Conservation (phyloP, 306 rosid species). For the Fragaria vesca region DNA sequence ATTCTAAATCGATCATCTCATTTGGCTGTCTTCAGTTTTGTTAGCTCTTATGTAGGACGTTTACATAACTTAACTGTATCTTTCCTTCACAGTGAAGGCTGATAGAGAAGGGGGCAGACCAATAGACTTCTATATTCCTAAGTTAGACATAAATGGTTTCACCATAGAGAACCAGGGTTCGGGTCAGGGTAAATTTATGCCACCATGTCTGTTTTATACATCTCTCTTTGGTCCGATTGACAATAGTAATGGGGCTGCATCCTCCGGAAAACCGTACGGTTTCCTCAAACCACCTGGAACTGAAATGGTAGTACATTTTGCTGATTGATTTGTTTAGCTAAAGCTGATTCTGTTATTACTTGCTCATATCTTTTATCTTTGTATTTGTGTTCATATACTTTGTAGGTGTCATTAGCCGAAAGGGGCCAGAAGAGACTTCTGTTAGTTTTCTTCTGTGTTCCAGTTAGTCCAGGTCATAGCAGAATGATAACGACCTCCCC, state of each 20-base stretch:
- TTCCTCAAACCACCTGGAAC: conserved; percentile 34
- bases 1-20: neutral
- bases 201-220: conserved; percentile 69
- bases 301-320: conserved; percentile 37
- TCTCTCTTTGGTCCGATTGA: conserved; percentile 34
- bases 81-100: conserved; percentile 47
- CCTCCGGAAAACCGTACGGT: conserved; percentile 2
- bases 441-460: conserved; percentile 67
- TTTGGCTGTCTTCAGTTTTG: conserved; percentile 3
- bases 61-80: conserved; percentile 14
- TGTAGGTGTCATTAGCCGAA: conserved; percentile 39
- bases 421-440: conserved; percentile 23
- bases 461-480: conserved; percentile 90
- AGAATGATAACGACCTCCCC: conserved; percentile 82
- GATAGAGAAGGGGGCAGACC: conserved; percentile 98
- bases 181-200: conserved; percentile 47
- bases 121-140: conserved; percentile 51
- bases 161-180: conserved; percentile 40
- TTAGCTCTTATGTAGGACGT: conserved; percentile 15
- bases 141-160: conserved; percentile 58
- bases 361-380: neutral
- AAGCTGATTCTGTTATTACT: neutral
- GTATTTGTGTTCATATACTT: conserved; percentile 6
- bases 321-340: neutral
- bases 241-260: conserved; percentile 34